A percentile compares a stretch with the other conserved stretches of the same genome.
Conservation (phyloP, 2,329 filamentous ascomycete species). For the Coniochaeta sp. region DNA sequence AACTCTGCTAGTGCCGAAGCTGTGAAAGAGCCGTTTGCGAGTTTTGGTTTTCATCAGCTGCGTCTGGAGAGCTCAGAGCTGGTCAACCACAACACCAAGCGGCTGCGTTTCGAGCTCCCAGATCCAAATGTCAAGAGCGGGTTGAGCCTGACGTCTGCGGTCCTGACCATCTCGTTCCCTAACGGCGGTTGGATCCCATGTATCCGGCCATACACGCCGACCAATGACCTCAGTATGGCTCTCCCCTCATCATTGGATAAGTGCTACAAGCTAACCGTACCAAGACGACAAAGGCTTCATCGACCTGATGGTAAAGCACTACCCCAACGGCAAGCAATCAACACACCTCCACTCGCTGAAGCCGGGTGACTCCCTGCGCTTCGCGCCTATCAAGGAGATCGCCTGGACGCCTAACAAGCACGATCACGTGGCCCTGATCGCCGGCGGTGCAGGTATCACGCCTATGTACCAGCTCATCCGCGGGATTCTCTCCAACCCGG, state of each 20-base stretch:
- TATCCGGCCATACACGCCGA: conserved; percentile 59
- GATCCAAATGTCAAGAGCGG: conserved; percentile 37
- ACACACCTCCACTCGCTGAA: conserved; percentile 57
- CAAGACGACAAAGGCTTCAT: conserved; percentile 49
- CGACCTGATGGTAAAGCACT: conserved; percentile 61
- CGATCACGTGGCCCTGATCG: conserved; percentile 53
- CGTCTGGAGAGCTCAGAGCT: conserved; percentile 40
- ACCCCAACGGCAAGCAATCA: conserved; percentile 57
- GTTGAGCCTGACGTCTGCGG: conserved; percentile 41
- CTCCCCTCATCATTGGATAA: neutral
- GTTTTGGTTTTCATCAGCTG: conserved; percentile 34
- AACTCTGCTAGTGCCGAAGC: conserved; percentile 3
- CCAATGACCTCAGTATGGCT: conserved; percentile 40
- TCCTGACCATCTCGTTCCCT: conserved; percentile 55
- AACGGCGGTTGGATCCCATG: conserved; percentile 49
- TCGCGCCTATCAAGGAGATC: conserved; percentile 48
- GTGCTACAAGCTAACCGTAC: neutral
- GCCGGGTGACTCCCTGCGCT: conserved; percentile 53
- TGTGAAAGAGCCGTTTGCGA: conserved; percentile 8
- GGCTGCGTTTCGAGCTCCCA: conserved; percentile 47
- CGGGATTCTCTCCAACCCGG: conserved; percentile 53
- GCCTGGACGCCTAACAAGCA: conserved; percentile 43
- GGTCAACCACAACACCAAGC: conserved; percentile 53
- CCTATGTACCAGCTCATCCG: conserved; percentile 59
- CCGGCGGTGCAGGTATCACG: conserved; percentile 66